These are phyloP conservation scores for Zygosaccharomyces pseudobailii DNA, from an alignment of 1,139 yeast genomes.

Conservation along the genomic window DNA sequence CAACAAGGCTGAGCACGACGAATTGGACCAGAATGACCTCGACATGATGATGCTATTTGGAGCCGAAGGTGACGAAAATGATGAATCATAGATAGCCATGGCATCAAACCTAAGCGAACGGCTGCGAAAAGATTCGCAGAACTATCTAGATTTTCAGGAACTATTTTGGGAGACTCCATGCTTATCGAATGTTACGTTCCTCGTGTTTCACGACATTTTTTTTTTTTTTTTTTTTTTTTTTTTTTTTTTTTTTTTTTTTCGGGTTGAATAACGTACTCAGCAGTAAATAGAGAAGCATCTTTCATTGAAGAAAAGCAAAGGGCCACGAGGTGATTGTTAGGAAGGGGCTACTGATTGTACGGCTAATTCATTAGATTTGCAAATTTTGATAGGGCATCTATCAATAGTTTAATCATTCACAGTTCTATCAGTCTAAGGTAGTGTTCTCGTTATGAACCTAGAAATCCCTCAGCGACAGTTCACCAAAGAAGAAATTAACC, in stretches of 20 bases:
- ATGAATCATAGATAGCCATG: conserved; percentile 3
- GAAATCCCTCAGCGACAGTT: conserved; percentile 33
- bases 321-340: not conserved
- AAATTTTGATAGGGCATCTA: not conserved
- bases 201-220: not conserved
- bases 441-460: conserved; percentile 17
- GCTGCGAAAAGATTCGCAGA: not conserved
- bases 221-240: not conserved
- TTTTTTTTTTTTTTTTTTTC: conserved; percentile 1
- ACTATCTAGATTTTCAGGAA: not conserved
- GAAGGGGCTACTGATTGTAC: not conserved
- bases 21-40: conserved; percentile 33
- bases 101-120: not conserved
- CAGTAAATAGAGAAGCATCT: conserved; percentile 2
- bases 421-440: not conserved
- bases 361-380: not conserved
- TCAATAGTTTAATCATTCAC: not conserved
- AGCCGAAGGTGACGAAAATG: conserved; percentile 32
- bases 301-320: conserved; percentile 1
- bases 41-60: conserved; percentile 38
- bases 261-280: not conserved
- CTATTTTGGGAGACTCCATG: too few relatives aligned
- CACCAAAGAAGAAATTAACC: conserved; percentile 34
- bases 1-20: conserved; percentile 11
- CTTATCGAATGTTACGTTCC: not conserved